Percentiles rank a stretch among this genome's conserved stretches.
phyloP scores from a whole-genome alignment of 2,329 filamentous ascomycete species.

The Amauroascus niger region DNA sequence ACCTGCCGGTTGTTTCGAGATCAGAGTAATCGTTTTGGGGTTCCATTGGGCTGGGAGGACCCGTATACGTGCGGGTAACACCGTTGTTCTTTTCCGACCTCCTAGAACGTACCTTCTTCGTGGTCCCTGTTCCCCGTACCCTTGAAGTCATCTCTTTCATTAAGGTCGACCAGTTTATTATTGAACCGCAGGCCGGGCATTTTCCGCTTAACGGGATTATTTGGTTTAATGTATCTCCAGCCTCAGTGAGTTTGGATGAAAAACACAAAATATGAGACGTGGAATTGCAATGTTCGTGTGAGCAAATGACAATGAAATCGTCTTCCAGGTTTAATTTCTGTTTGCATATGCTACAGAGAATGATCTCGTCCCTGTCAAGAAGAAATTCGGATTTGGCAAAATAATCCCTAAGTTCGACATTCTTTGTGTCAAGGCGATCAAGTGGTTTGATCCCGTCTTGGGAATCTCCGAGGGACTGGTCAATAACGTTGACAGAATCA shows the following conservation, averaged over 20 bases:
- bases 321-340: constrained; percentile 28
- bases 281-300: constrained; percentile 39
- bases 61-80: neutral
- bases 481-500: constrained; percentile 45
- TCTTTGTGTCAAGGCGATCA: constrained; percentile 44
- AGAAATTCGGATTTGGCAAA: constrained; percentile 44
- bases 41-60: neutral
- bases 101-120: constrained; percentile 22
- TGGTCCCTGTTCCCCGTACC: constrained; percentile 46
- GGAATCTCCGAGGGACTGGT: constrained; percentile 28
- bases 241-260: constrained; percentile 42
- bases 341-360: constrained; percentile 44
- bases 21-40: neutral
- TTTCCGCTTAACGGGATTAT: constrained; percentile 58
- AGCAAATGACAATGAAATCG: constrained; percentile 45
- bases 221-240: constrained; percentile 28
- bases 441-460: constrained; percentile 25
- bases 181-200: constrained; percentile 60
- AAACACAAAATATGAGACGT: constrained; percentile 50
- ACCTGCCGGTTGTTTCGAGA: neutral
- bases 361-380: constrained; percentile 30
- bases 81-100: neutral
- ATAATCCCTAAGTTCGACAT: constrained; percentile 41
- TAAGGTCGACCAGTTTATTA: constrained; percentile 62
- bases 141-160: constrained; percentile 74